Evolutionary conservation across 306 rosid species (phyloP), one percentile per base, ranked within the genome.

Genomic region (Cercis canadensis): DNA sequence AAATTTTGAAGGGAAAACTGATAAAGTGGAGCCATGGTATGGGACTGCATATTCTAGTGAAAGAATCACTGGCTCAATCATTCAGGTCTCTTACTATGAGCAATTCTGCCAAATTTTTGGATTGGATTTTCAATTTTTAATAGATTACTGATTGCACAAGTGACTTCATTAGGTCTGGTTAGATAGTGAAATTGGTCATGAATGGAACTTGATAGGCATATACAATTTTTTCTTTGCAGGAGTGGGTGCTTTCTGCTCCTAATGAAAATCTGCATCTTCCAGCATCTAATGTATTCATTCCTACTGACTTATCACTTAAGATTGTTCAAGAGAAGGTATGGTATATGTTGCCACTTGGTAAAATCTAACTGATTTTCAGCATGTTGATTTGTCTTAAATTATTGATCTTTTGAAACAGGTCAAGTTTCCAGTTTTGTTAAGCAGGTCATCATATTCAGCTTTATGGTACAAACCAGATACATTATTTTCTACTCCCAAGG

Each of bases 391-490:
- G 65, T 70, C 49, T 83, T 62, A 68, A 62, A 39, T 37, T 16
- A 57, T 74, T 72, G 53, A 51, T 78, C 57, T 19, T 34, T 81
- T 80, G 74, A 70, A 81, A 75, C 88, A 94, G 99, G 92, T 75
- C 52, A 82, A 86, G 70, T 65, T 75, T 87, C 99, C 99, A 51
- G 72, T 79, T 83, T 80, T 91, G 70, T 76, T 94, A 69, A 83
- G 78, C 36, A 87, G 85, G 82, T 86, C 99, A 11, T 67, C 87
- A 10, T 86, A 71, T 75, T 87, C 99, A 31, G 82, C 88, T 18
- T 80, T 89, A 70, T 91, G 97, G 97, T 87, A 80, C 87, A 94
- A 94, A 79, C 90, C 96, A 40, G 99, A 94, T 67, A 85, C 91
- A 31, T 62, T 75, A 83, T 94, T 94, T 81, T 85, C 61, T 65